Conservation (phyloP, 2,329 filamentous ascomycete species). For the Neurospora sp. region DNA sequence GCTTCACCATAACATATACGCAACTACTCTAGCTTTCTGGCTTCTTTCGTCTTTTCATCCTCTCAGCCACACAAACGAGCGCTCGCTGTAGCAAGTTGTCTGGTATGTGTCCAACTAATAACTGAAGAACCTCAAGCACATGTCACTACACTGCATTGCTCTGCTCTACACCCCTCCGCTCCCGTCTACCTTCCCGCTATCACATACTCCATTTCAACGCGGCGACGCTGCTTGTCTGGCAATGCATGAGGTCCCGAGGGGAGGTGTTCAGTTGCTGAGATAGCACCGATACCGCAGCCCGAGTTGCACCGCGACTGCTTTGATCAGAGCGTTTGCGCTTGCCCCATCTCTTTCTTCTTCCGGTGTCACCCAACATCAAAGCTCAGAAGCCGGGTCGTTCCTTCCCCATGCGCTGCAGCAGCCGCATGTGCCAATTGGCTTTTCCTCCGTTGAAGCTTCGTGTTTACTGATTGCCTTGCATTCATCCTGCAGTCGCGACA, state of each 20-base stretch:
- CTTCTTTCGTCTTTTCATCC: not conserved
- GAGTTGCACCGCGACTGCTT: not conserved
- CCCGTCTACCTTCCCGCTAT: not conserved
- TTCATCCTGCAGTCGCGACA: conserved; percentile 6
- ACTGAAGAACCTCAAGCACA: not conserved
- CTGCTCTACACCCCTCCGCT: not conserved
- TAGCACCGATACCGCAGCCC: not conserved
- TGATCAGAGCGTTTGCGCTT: not conserved
- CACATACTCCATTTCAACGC: not conserved
- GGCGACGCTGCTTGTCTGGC: not conserved
- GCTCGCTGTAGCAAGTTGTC: not conserved
- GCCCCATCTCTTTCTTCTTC: not conserved
- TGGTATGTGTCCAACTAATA: not conserved
- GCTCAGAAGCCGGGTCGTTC: not conserved
- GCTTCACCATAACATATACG: not conserved
- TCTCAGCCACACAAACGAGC: not conserved
- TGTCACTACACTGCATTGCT: not conserved
- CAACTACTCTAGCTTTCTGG: not conserved
- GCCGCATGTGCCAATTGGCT: conserved; percentile 11
- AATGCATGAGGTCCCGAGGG: not conserved
- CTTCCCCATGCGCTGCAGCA: not conserved
- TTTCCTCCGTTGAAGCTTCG: not conserved
- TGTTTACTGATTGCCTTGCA: conserved; percentile 16
- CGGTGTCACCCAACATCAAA: not conserved
- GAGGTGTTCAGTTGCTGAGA: not conserved